Conservation (phyloP, 345 rosid genomes). For the Citropsis articulata region DNA sequence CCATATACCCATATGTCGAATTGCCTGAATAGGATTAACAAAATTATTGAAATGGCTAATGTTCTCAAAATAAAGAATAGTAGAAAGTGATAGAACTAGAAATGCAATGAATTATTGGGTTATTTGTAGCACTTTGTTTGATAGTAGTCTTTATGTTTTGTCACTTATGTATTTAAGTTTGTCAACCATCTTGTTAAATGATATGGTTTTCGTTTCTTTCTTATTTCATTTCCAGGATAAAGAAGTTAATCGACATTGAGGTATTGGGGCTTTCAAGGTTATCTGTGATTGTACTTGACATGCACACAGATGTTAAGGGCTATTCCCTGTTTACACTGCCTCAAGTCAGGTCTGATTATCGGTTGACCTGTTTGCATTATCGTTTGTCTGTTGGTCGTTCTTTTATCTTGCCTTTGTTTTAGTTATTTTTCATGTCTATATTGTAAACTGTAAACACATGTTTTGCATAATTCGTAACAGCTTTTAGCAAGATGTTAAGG, state of each 20-base stretch:
- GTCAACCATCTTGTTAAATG: background rate
- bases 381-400: background rate
- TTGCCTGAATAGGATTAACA: background rate
- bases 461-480: background rate
- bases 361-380: background rate
- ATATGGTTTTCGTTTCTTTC: background rate
- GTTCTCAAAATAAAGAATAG: background rate
- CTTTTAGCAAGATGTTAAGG: slow-evolving; percentile 79
- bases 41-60: too few species aligned
- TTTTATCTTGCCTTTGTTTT: background rate
- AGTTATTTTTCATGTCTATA: background rate
- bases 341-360: slow-evolving; percentile 67
- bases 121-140: background rate
- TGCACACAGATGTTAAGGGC: slow-evolving; percentile 68
- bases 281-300: slow-evolving; percentile 57
- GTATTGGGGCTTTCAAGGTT: slow-evolving; percentile 77
- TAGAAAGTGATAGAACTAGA: background rate
- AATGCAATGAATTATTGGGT: background rate
- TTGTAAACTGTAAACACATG: background rate
- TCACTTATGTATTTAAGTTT: background rate
- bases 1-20: background rate
- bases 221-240: slow-evolving; percentile 43
- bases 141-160: background rate
- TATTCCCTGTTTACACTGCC: slow-evolving; percentile 80
- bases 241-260: slow-evolving; percentile 74